A percentile compares a stretch with the other conserved stretches of the same genome.
phyloP scores from a whole-genome alignment of 768 basidiomycete genomes.

The Lactarius indigo region DNA sequence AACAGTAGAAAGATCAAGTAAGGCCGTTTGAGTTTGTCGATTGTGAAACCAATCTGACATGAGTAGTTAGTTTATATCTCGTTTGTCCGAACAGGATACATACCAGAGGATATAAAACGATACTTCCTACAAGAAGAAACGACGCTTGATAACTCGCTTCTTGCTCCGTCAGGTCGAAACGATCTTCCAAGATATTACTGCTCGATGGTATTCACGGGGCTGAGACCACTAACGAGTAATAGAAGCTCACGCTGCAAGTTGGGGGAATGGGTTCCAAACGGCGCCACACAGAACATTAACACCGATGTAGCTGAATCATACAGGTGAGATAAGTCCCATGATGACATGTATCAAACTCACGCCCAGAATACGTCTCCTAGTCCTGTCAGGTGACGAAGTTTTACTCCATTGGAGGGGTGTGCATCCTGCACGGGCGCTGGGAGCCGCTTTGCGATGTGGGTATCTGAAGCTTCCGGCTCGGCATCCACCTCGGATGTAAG shows the following conservation, averaged over 20 bases:
- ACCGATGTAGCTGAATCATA: conserved; percentile 54
- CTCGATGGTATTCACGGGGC: too few species aligned
- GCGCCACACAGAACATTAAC: conserved; percentile 74
- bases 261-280: conserved; percentile 76
- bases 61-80: conserved; percentile 6
- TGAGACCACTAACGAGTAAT: neutral
- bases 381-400: conserved; percentile 54
- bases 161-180: conserved; percentile 57
- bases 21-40: conserved; percentile 56
- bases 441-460: conserved; percentile 50
- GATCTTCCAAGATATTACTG: conserved; percentile 70
- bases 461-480: conserved; percentile 62
- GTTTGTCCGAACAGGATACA: conserved; percentile 26
- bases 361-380: conserved; percentile 79
- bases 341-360: conserved; percentile 36
- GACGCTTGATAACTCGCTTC: conserved; percentile 64
- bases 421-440: conserved; percentile 37
- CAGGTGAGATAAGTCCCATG: conserved; percentile 5
- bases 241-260: conserved; percentile 61
- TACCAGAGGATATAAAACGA: conserved; percentile 69
- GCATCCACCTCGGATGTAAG: conserved; percentile 57
- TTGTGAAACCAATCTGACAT: conserved; percentile 56
- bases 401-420: conserved; percentile 41
- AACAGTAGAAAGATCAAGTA: conserved; percentile 58
- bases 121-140: conserved; percentile 65